phyloP scores from a whole-genome alignment of 139 green algal genomes.

The Chlamydomonas incerta region DNA sequence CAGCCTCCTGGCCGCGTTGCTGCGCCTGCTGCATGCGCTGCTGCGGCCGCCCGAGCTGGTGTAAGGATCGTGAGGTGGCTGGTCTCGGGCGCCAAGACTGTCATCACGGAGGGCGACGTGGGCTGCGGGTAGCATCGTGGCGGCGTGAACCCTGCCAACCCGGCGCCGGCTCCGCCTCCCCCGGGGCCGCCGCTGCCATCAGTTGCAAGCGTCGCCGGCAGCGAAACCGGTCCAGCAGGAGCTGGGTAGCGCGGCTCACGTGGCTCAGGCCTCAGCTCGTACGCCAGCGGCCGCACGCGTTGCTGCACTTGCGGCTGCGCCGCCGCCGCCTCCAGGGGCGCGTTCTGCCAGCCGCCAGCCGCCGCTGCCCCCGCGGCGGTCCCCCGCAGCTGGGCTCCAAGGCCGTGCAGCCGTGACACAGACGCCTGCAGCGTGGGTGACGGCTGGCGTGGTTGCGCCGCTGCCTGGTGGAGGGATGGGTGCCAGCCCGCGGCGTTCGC shows the following conservation, averaged over 20 bases:
- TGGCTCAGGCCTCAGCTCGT: background rate
- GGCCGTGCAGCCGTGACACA: slow-evolving; percentile 2
- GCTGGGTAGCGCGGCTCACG: slow-evolving; percentile 11
- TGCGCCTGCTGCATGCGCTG: background rate
- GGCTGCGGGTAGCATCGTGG: background rate
- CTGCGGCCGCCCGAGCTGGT: background rate
- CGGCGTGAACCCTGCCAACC: background rate
- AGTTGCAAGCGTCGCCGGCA: no score
- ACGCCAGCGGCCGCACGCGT: background rate
- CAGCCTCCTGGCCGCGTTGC: no score
- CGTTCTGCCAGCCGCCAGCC: background rate
- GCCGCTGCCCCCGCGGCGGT: no score
- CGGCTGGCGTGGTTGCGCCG: background rate
- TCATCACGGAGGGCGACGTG: background rate
- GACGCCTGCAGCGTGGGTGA: background rate
- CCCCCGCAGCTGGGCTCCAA: background rate
- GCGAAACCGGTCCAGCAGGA: background rate
- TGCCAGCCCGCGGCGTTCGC: no score
- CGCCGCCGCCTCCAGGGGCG: background rate
- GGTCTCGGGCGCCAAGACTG: background rate
- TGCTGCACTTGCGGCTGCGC: background rate
- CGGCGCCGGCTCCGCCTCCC: no score
- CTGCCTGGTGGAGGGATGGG: no score
- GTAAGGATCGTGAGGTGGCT: slow-evolving; percentile 5
- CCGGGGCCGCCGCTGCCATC: no score